phyloP scores from a whole-genome alignment of 2,329 filamentous ascomycete species.

The Lachnellula suecica region DNA sequence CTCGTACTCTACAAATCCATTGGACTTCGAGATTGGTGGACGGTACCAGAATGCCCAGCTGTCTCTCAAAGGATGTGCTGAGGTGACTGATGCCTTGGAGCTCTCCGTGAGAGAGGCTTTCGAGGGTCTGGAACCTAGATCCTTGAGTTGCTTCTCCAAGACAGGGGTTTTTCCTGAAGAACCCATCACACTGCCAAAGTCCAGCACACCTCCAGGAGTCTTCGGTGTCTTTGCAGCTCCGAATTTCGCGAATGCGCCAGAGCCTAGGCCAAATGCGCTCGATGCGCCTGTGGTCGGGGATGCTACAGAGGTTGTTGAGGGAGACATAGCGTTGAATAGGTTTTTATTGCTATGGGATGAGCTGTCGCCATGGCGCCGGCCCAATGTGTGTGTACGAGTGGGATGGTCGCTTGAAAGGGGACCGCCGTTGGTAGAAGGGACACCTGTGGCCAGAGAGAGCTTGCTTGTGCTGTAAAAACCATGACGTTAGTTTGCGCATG shows the following conservation, averaged over 20 bases:
- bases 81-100: slow-evolving; percentile 34
- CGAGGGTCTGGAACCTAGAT: slow-evolving; percentile 34
- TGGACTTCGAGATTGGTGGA: slow-evolving; percentile 93
- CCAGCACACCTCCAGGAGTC: slow-evolving; percentile 76
- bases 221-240: slow-evolving; percentile 87
- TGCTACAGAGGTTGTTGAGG: slow-evolving; percentile 65
- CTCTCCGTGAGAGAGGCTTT: background rate
- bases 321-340: slow-evolving; percentile 75
- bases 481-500: slow-evolving; percentile 21
- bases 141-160: slow-evolving; percentile 62
- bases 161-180: slow-evolving; percentile 51
- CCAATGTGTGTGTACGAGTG: slow-evolving; percentile 62
- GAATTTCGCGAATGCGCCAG: slow-evolving; percentile 95
- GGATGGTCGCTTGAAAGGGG: slow-evolving; percentile 43
- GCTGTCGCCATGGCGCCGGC: slow-evolving; percentile 73
- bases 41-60: slow-evolving; percentile 98
- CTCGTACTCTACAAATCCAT: slow-evolving; percentile 85
- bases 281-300: slow-evolving; percentile 78
- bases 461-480: slow-evolving; percentile 55
- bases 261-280: slow-evolving; percentile 89
- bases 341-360: slow-evolving; percentile 74
- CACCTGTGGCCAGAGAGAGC: slow-evolving; percentile 79
- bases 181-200: slow-evolving; percentile 61
- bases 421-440: slow-evolving; percentile 43
- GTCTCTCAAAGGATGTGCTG: slow-evolving; percentile 69